Base-by-base conservation (phyloP, 2,329 filamentous ascomycete species). In the Mycogone perniciosa region DNA sequence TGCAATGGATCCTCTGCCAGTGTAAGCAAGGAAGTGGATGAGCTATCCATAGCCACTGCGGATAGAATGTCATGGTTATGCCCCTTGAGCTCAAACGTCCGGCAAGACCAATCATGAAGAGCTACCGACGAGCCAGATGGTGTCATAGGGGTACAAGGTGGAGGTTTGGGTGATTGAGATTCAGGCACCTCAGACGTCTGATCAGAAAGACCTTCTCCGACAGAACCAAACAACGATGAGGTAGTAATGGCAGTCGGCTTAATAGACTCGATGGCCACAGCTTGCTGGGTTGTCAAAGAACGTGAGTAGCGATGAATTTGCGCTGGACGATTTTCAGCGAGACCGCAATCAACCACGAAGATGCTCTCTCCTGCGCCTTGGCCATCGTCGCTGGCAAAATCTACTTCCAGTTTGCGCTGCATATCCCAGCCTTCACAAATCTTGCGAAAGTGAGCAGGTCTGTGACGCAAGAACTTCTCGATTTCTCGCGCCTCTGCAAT, bases 371-470 rank as follows among this genome's bases (percentile, higher is more conserved):
- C 90, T 29, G 84, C 85, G 44, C 84, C 81, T 49, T 81, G 74
- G n/a, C 81, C 80, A 67, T 93, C 87, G 57, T 91, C 88, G 20
- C 81, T 83, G 38, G 86, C 86, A 68, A 96, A 97, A 63, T 99
- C 93, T 2, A 96, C 89, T 60, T 93, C 86, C 3, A 97, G 72
- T 55, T 75, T 83, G 54, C 90, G 81, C 48, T 83, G 83, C 91
- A 97, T 97, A 62, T 97, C 88, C 92, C 93, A 97, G 2, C 87
- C 86, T 40, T 86, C 73, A 62, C 88, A 97, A 1, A 82, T 74
- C 60, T 84, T 85, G 26, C 85, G 82, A 65, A 95, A 95, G 59
- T 95, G 81, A 38, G 81, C 79, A 4, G 92, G 91, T 58, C 81
- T 84, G 59, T 86, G 82, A 0, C 73, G 74, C 13, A 95, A 67